A percentile compares a stretch with the other conserved stretches of the same genome.
phyloP scores from a whole-genome alignment of 2,329 filamentous ascomycete species.

The Colletotrichum brevisporum region DNA sequence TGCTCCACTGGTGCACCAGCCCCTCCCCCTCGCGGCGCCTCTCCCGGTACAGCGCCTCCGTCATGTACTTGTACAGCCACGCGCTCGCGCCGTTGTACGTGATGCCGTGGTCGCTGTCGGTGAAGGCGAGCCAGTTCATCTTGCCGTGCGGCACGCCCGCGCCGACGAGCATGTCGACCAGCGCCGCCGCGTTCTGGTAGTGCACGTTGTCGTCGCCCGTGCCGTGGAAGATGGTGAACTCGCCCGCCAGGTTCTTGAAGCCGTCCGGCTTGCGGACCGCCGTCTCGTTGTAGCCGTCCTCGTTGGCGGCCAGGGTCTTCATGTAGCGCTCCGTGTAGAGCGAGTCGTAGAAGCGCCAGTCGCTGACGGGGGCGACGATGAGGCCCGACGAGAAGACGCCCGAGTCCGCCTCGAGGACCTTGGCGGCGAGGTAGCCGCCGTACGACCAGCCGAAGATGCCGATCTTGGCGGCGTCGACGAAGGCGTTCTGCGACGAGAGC shows the following conservation, averaged over 20 bases:
- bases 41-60: conserved; percentile 72
- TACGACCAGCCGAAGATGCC: conserved; percentile 80
- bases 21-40: conserved; percentile 61
- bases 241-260: conserved; percentile 73
- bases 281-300: conserved; percentile 71
- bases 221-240: conserved; percentile 75
- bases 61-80: conserved; percentile 75
- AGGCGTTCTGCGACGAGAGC: conserved; percentile 64
- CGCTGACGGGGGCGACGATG: conserved; percentile 75
- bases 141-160: conserved; percentile 71
- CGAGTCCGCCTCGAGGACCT: conserved; percentile 74
- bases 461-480: conserved; percentile 70
- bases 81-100: conserved; percentile 67
- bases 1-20: conserved; percentile 54
- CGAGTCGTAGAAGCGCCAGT: conserved; percentile 80
- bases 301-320: conserved; percentile 72
- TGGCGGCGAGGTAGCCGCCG: conserved; percentile 76
- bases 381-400: conserved; percentile 74
- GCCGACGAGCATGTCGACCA: conserved; percentile 73
- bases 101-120: conserved; percentile 75
- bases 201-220: conserved; percentile 81
- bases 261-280: conserved; percentile 71
- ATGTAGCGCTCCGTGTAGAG: conserved; percentile 83
- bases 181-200: conserved; percentile 75
- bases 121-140: conserved; percentile 75